phyloP scores from a whole-genome alignment of 2,329 filamentous ascomycete genomes.

The Neophaeococcomyces aloes region DNA sequence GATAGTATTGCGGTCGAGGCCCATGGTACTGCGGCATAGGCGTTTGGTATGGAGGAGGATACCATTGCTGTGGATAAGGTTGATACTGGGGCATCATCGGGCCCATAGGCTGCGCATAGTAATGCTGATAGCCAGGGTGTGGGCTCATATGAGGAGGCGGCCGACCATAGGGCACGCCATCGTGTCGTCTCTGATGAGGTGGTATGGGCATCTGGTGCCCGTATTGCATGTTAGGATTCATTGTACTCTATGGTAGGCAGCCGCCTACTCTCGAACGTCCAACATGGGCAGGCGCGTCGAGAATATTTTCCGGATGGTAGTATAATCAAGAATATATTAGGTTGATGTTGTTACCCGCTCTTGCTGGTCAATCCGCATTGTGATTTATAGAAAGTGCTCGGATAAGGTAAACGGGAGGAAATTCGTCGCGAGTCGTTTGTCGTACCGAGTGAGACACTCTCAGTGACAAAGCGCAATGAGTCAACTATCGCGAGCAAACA shows the following conservation, averaged over 20 bases:
- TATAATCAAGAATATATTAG: not conserved
- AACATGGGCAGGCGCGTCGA: slow-evolving; percentile 2
- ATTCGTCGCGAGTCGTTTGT: not conserved
- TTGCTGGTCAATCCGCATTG: not conserved
- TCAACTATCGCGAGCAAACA: too few relatives aligned
- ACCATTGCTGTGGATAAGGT: slow-evolving; percentile 37
- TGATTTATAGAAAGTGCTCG: not conserved
- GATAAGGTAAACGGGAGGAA: not conserved
- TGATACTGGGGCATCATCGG: slow-evolving; percentile 38
- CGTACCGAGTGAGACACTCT: too few relatives aligned
- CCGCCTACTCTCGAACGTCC: slow-evolving; percentile 1
- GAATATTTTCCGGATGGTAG: not conserved
- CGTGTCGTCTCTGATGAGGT: slow-evolving; percentile 37
- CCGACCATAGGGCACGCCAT: slow-evolving; percentile 33
- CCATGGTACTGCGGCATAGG: slow-evolving; percentile 33
- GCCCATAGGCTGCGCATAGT: slow-evolving; percentile 48
- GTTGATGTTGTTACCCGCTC: not conserved
- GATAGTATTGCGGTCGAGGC: slow-evolving; percentile 32
- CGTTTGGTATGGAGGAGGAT: slow-evolving; percentile 31
- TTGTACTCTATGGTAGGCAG: slow-evolving; percentile 3
- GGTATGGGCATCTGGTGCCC: slow-evolving; percentile 40
- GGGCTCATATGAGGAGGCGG: slow-evolving; percentile 47
- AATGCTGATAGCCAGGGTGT: slow-evolving; percentile 49
- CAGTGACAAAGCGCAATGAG: too few relatives aligned
- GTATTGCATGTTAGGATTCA: slow-evolving; percentile 30